Evolutionary conservation across 1,284 basidiomycete genomes (phyloP), one percentile per base, ranked within the genome.

Genomic region (Vanrija pseudolonga): DNA sequence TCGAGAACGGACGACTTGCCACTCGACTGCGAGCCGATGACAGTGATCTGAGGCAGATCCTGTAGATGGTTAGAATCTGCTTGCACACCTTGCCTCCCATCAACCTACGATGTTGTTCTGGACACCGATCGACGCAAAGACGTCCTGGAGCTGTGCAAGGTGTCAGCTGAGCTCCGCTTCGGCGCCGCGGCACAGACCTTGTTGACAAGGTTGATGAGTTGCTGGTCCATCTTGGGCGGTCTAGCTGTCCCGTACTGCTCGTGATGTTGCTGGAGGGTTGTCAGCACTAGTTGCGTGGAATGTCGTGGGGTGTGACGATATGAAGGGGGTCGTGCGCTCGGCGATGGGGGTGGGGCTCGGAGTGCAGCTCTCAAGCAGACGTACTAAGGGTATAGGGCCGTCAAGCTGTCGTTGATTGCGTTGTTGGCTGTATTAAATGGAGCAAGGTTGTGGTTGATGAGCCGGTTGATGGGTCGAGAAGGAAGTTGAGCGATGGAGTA

Each of bases 1-100:
- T 80, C 78, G 23, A 80, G 70, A 6, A 81, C 80, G 19, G 79
- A 80, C 45, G 79, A 80, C 68, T 81, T 81, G 57, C 76, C 79
- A 65, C 77, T 80, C 61, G 75, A 77, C 63, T 83, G 81, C 12
- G 79, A 80, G 24, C 79, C 80, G 51, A 81, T 79, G 38, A 80
- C 79, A 4, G 80, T 78, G 62, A 82, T 82, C 69, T 83, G 81
- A 17, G 81, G 81, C 59, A 83, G 60, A 64, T 82, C 81, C 76
- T 78, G 53, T 19, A 26, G 12, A 28, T 17, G 7, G 49, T 51
- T 39, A 60, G 55, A 20, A 0, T 32, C 8, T 17, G 3, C 23
- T 17, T 39, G 40, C 17, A 9, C 11, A 15, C 23, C 22, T 11
- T n/a, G n/a, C 22, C 14, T 3, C 12, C 43, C 11, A n/a, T n/a